Conservation (phyloP, 768 basidiomycete species). For the Boletus rubescentipes region DNA sequence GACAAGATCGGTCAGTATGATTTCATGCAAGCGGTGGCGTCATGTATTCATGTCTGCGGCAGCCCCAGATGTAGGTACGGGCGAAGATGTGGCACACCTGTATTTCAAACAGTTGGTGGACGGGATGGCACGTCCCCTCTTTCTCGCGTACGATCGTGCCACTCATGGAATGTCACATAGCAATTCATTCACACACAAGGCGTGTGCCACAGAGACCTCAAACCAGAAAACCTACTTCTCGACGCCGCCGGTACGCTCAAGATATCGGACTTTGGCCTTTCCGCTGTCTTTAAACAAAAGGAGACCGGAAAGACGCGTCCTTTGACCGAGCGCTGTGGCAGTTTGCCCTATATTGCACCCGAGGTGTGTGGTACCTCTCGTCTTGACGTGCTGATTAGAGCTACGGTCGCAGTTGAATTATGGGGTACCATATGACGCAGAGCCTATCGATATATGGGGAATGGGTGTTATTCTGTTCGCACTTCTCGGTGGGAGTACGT, state of each 20-base stretch:
- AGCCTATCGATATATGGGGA: constrained; percentile 96
- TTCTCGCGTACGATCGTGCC: background rate
- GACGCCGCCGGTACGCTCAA: constrained; percentile 84
- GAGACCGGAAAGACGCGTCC: constrained; percentile 71
- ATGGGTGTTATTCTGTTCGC: constrained; percentile 94
- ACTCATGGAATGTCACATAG: constrained; percentile 37
- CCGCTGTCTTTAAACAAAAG: constrained; percentile 85
- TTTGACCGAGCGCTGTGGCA: constrained; percentile 84
- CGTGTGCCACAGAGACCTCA: constrained; percentile 94
- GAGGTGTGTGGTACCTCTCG: constrained; percentile 55
- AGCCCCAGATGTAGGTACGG: constrained; percentile 91
- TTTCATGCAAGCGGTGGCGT: background rate
- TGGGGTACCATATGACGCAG: constrained; percentile 74
- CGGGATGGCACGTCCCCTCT: constrained; percentile 63
- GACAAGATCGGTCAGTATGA: constrained; percentile 88
- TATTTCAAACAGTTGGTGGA: constrained; percentile 86
- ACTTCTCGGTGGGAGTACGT: constrained; percentile 84
- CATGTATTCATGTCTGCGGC: background rate
- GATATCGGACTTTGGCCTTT: constrained; percentile 94
- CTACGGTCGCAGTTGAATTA: constrained; percentile 53
- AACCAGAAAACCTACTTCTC: constrained; percentile 93
- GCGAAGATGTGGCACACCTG: constrained; percentile 82
- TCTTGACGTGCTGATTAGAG: background rate
- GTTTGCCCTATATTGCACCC: constrained; percentile 91
- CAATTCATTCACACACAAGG: constrained; percentile 85